Evolutionary conservation across 139 green algal genomes (phyloP), one percentile per base, ranked within the genome.

Genomic region (Chlorella sp.): DNA sequence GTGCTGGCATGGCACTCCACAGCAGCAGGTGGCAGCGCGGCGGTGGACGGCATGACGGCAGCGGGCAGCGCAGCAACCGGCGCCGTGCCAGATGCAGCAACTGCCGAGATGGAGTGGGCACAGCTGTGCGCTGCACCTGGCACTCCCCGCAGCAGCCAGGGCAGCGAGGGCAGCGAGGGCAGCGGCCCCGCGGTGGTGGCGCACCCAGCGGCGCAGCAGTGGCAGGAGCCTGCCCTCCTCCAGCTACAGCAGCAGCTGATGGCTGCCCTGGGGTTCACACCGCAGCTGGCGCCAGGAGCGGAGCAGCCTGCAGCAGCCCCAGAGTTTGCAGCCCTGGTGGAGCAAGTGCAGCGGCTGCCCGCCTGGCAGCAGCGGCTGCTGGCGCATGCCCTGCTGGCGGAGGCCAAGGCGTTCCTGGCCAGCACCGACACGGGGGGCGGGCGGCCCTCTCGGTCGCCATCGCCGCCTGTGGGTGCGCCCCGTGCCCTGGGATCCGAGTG

Each of bases 351-450:
- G 28, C 34, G 19, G 40, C 40, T 83, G 77, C 16, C 48, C 28
- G 60, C 60, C 40, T 83, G 77, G 77, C 77, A 74, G 60, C 77
- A 83, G 60, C 77, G 77, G 34, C 77, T 74, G 41, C 58, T 43
- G 24, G 77, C 77, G 22, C 28, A 41, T 3, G 28, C 60, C 22
- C 58, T 83, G 60, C 58, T 83, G 40, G 77, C 58, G 2, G 77
- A 64, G 22, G 77, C 77, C 38, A 83, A 83, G 43, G 38, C 77
- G 13, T 83, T 83, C 40, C 60, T 83, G 41, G 58, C 58, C 77
- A 62, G 51, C 41, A 83, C 77, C 0, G 77, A 83, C 60, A 78
- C 40, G 60, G 32, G 77, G 28, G 58, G 60, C 26, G 40, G 58
- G 28, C 58, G 77, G 17, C 19, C 32, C 13, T 83, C 77, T 0